Base-by-base conservation (phyloP, 2,329 filamentous ascomycete genomes). In the Epichloe festucae region DNA sequence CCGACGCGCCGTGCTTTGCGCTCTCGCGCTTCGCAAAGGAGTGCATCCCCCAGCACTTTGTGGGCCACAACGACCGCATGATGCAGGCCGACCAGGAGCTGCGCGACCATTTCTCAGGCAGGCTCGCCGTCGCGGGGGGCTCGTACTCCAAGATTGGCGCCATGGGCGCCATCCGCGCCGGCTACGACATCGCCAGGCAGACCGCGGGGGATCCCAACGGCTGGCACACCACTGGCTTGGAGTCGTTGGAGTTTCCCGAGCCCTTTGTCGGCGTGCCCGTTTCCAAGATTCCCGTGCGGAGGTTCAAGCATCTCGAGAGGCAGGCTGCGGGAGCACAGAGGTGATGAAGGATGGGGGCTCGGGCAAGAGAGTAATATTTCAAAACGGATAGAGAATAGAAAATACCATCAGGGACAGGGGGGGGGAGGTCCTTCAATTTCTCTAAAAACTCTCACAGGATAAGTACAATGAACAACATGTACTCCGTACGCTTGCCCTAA, bases 31-130 rank as follows among this genome's bases (percentile, higher is more conserved):
- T 78, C 46, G 76, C 75, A 55, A 64, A 72, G 53, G 75, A 93
- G 55, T 95, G 89, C 63, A 93, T 98, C 57, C 91, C 93, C 11
- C 93, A 98, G 69, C 94, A 95, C 65, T 78, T 76, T 0, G 82
- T 95, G 1, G 89, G 89, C 38, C 91, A 97, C 66, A 68, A 78
- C 27, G 66, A 71, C 8, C 75, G 78, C 53, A 79, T 94, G 71
- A 68, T 67, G 21, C 63, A 65, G 2, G 77, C 82, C 1, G 74
- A 83, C 59, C 60, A 67, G 2, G 72, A 82, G 49, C 72, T 88
- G 5, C 62, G 67, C 35, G 54, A 69, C 3, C 67, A 71, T 5
- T 94, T 83, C 63, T 65, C 73, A 8, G 81, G 84, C 14, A 72
- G 76, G 12, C 69, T 95, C 31, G 76, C 81, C 53, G 82, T 93